Evolutionary conservation across 2,329 filamentous ascomycete genomes (phyloP).

Genomic region (Sporothrix brasiliensis): DNA sequence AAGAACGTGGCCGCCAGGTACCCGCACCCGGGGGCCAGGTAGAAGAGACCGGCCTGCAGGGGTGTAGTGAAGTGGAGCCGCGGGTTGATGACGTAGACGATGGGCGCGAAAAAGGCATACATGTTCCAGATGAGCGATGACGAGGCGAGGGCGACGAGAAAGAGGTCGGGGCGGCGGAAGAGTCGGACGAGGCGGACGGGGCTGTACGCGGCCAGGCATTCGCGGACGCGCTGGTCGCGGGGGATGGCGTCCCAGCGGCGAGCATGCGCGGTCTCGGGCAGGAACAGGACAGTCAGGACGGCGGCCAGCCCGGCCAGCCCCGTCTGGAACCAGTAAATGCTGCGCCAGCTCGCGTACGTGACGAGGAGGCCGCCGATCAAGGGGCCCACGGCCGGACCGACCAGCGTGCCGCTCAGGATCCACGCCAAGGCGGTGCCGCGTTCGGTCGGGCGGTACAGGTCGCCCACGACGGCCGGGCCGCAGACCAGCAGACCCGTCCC

Average conservation of each 20-base stretch:
- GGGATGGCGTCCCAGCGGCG: conserved; percentile 26
- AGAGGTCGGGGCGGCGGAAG: conserved; percentile 65
- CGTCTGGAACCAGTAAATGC: conserved; percentile 70
- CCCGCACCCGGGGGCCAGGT: conserved; percentile 68
- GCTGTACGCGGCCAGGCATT: conserved; percentile 60
- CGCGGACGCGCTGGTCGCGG: conserved; percentile 47
- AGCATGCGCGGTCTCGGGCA: conserved; percentile 66
- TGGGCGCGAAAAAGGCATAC: conserved; percentile 58
- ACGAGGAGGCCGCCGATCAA: conserved; percentile 60
- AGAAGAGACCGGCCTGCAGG: conserved; percentile 67
- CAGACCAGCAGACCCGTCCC: conserved; percentile 69
- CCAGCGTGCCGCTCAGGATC: conserved; percentile 66
- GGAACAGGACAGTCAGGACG: conserved; percentile 58
- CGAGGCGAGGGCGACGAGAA: conserved; percentile 57
- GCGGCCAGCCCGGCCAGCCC: conserved; percentile 61
- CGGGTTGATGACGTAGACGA: conserved; percentile 70
- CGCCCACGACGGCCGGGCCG: conserved; percentile 64
- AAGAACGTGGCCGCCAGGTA: conserved; percentile 68
- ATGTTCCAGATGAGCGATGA: conserved; percentile 13
- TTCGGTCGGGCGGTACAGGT: conserved; percentile 48
- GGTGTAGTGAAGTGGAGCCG: conserved; percentile 65
- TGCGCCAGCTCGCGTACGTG: conserved; percentile 53
- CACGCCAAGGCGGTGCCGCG: conserved; percentile 67
- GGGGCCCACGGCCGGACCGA: conserved; percentile 62
- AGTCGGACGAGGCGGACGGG: conserved; percentile 60